Evolutionary conservation across 345 rosid genomes (phyloP).

Genomic region (Ailanthus altissimus): DNA sequence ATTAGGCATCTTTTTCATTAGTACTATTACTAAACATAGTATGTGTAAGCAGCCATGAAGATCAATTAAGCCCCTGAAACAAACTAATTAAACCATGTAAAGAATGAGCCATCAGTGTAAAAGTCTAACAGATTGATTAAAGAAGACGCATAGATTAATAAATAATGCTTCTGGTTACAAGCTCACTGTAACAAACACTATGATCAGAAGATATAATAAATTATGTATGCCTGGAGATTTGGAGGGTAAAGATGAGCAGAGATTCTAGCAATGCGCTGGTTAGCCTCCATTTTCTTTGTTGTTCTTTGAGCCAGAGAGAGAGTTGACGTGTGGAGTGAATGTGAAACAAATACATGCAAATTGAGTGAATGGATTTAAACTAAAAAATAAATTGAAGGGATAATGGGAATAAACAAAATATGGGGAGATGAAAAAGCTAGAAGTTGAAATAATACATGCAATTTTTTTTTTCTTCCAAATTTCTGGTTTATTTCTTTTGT

Average conservation of each 20-base stretch:
- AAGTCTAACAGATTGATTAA: not conserved
- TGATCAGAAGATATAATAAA: slow-evolving; percentile 22
- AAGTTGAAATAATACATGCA: slow-evolving; percentile 40
- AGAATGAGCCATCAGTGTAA: not conserved
- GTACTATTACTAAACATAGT: not conserved
- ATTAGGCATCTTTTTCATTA: not conserved
- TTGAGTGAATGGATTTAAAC: slow-evolving; percentile 14
- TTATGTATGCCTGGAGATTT: slow-evolving; percentile 59
- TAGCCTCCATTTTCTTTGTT: slow-evolving; percentile 49
- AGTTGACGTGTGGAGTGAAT: not conserved
- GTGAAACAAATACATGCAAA: slow-evolving; percentile 11
- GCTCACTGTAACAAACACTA: not conserved
- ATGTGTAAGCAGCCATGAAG: not conserved
- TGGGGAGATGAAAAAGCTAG: slow-evolving; percentile 42
- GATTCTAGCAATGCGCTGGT: slow-evolving; percentile 56
- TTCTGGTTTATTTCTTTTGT: slow-evolving; percentile 27
- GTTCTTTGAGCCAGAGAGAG: not conserved
- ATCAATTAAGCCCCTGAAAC: not conserved
- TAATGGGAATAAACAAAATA: slow-evolving; percentile 20
- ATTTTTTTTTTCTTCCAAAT: not conserved
- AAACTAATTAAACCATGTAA: not conserved
- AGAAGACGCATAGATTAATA: not conserved
- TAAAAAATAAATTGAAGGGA: slow-evolving; percentile 26
- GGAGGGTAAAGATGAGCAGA: slow-evolving; percentile 68
- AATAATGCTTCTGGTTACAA: not conserved